phyloP scores from a whole-genome alignment of 108 stramenopile species.

The Nitzschia sp. region DNA sequence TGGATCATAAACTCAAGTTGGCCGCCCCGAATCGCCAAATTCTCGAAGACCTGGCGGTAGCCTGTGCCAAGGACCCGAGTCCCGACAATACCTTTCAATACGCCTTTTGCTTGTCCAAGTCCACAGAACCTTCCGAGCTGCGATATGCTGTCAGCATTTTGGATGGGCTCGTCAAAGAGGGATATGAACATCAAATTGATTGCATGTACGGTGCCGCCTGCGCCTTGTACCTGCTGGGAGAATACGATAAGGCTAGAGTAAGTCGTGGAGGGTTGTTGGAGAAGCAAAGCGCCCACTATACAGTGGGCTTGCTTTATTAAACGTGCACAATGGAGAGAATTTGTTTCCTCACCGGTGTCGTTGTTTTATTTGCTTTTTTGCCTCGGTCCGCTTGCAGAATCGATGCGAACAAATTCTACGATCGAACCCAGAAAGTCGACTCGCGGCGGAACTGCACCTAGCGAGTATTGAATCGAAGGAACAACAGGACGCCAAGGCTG shows the following conservation, averaged over 20 bases:
- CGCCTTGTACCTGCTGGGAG: slow-evolving; percentile 78
- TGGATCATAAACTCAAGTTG: slow-evolving; percentile 73
- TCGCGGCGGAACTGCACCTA: slow-evolving; percentile 77
- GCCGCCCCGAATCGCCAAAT: slow-evolving; percentile 62
- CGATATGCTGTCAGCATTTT: slow-evolving; percentile 75
- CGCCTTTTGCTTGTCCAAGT: slow-evolving; percentile 81
- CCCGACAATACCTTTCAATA: slow-evolving; percentile 84
- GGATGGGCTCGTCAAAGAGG: slow-evolving; percentile 76
- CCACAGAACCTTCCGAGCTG: slow-evolving; percentile 55
- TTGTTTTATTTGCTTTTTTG: slow-evolving; percentile 10
- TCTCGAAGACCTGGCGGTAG: slow-evolving; percentile 77
- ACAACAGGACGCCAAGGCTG: slow-evolving; percentile 58
- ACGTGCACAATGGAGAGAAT: too few relatives aligned
- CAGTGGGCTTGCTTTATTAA: too few relatives aligned
- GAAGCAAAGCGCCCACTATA: too few relatives aligned
- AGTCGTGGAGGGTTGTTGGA: too few relatives aligned
- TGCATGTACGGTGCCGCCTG: slow-evolving; percentile 82
- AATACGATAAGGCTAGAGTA: slow-evolving; percentile 66
- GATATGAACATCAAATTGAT: slow-evolving; percentile 82
- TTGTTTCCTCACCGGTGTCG: too few relatives aligned
- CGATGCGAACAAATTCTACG: slow-evolving; percentile 80
- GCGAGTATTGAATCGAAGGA: slow-evolving; percentile 72
- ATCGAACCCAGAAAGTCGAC: slow-evolving; percentile 61
- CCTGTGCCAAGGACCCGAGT: slow-evolving; percentile 60
- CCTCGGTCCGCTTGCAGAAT: slow-evolving; percentile 31